Conservation (phyloP, 169 alveolate species). For the Eimeria praecox region DNA sequence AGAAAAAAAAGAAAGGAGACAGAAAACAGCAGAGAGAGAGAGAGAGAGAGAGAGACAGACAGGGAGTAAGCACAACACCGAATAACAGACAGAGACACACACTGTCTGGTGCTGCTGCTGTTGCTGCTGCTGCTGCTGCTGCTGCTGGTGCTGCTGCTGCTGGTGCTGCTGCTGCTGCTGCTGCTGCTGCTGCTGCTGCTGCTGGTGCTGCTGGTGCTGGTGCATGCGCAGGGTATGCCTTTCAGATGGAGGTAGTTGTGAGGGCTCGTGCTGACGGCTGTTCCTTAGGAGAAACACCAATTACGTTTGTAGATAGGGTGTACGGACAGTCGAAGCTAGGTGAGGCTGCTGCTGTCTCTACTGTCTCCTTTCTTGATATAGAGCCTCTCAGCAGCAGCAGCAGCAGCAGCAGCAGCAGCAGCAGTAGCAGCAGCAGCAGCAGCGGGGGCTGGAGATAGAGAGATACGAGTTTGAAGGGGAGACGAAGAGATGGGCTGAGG, state of each 20-base stretch:
- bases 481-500: neutral
- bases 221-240: constrained; percentile 94
- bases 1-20: neutral
- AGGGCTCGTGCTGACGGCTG: constrained; percentile 94
- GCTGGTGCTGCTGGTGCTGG: neutral
- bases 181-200: neutral
- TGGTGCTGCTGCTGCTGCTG: neutral
- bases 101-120: too few species aligned
- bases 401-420: neutral
- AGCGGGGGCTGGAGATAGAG: neutral
- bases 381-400: neutral
- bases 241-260: constrained; percentile 98
- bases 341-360: neutral
- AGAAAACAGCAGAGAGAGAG: too few species aligned
- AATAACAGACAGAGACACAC: too few species aligned
- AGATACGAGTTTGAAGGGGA: neutral
- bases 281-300: constrained; percentile 97
- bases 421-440: neutral
- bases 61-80: too few species aligned
- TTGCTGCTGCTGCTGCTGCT: too few species aligned
- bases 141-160: too few species aligned
- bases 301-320: constrained; percentile 97
- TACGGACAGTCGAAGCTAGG: constrained; percentile 98
- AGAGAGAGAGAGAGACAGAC: too few species aligned
- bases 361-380: neutral